These are phyloP conservation scores for Yamadazyma jaroonii DNA, from an alignment of 1,139 yeast genomes.

Conservation along the genomic window DNA sequence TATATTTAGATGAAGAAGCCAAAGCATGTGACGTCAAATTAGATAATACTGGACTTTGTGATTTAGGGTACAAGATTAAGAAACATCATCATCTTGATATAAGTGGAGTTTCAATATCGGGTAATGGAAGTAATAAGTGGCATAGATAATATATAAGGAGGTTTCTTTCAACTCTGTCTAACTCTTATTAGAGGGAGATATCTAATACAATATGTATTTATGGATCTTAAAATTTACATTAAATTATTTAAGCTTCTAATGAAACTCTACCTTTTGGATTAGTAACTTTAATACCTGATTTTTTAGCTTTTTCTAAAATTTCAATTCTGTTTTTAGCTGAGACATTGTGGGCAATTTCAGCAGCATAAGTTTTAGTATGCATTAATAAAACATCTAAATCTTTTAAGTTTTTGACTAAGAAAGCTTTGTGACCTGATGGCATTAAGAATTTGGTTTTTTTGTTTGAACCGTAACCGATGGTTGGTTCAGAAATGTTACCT, in stretches of 20 bases:
- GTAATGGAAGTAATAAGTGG: conserved; percentile 20
- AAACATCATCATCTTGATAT: conserved; percentile 46
- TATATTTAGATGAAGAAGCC: conserved; percentile 11
- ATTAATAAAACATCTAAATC: conserved; percentile 94
- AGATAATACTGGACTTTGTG: conserved; percentile 37
- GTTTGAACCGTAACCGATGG: conserved; percentile 99
- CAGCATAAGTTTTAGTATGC: conserved; percentile 99
- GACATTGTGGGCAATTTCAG: conserved; percentile 98
- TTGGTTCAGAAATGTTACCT: conserved; percentile 99
- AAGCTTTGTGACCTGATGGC: conserved; percentile 98
- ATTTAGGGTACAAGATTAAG: conserved; percentile 42
- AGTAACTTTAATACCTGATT: conserved; percentile 98
- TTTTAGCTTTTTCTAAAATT: conserved; percentile 96
- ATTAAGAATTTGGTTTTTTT: conserved; percentile 94
- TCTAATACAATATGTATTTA: too few species aligned
- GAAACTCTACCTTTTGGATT: conserved; percentile 99
- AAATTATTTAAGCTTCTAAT: conserved; percentile 77
- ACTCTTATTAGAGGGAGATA: too few species aligned
- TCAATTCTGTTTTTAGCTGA: conserved; percentile 98
- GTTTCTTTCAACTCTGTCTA: background rate
- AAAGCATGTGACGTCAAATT: conserved; percentile 18
- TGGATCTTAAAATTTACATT: conserved; percentile 2
- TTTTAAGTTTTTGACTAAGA: conserved; percentile 86
- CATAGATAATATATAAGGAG: conserved; percentile 5
- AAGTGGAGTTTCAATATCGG: conserved; percentile 31